Evolutionary conservation across 2,329 filamentous ascomycete species (phyloP).

Genomic region (Calonectria pseudoreteaudii): DNA sequence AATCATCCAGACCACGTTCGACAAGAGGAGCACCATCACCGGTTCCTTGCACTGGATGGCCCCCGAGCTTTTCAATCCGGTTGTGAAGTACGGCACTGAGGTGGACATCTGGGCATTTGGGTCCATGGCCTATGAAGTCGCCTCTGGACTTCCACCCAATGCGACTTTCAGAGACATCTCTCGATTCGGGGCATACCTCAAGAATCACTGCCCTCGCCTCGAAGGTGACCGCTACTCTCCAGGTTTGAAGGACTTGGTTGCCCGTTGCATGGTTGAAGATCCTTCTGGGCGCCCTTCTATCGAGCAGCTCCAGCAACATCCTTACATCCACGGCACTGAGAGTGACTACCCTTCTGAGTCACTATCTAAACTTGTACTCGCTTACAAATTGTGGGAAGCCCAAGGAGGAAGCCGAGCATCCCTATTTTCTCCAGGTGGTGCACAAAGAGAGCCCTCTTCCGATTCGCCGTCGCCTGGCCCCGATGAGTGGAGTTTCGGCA

Average conservation of each 20-base stretch:
- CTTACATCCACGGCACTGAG: conserved; percentile 74
- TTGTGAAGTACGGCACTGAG: conserved; percentile 75
- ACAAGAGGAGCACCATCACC: conserved; percentile 84
- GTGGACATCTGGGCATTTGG: conserved; percentile 90
- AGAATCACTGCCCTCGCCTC: conserved; percentile 73
- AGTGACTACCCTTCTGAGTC: conserved; percentile 72
- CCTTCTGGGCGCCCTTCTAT: conserved; percentile 77
- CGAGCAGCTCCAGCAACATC: conserved; percentile 75
- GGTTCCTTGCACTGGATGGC: conserved; percentile 91
- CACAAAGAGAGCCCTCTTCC: conserved; percentile 63
- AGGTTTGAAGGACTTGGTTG: conserved; percentile 76
- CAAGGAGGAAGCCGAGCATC: conserved; percentile 77
- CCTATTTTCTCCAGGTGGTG: conserved; percentile 70
- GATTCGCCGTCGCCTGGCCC: conserved; percentile 58
- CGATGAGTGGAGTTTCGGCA: conserved; percentile 77
- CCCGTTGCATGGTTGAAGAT: conserved; percentile 78
- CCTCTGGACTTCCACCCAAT: conserved; percentile 81
- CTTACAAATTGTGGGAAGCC: conserved; percentile 81
- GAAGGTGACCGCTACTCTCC: conserved; percentile 79
- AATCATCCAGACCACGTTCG: conserved; percentile 78
- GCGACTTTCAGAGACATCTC: conserved; percentile 64
- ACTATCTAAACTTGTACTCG: conserved; percentile 74
- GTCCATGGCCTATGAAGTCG: conserved; percentile 84
- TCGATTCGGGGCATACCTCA: conserved; percentile 67
- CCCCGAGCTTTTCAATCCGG: conserved; percentile 77